phyloP scores from a whole-genome alignment of 2,329 filamentous ascomycete species.

The Colletotrichum sp. region DNA sequence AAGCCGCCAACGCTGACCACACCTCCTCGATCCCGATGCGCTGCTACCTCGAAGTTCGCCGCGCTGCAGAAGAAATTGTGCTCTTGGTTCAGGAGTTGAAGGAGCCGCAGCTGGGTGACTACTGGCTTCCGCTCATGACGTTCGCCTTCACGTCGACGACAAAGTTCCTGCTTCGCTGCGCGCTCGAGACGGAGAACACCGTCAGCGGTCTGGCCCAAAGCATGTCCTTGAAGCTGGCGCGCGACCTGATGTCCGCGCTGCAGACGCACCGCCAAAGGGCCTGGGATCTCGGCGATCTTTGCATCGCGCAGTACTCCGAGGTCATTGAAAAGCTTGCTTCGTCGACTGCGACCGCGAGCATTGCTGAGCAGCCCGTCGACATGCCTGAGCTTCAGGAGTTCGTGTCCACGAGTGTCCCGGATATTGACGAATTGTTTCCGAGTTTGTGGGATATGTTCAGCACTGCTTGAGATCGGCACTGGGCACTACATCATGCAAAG shows the following conservation, averaged over 20 bases:
- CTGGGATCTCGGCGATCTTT: constrained; percentile 59
- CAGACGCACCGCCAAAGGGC: constrained; percentile 39
- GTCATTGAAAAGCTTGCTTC: constrained; percentile 49
- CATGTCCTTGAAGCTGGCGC: constrained; percentile 46
- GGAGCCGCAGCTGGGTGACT: constrained; percentile 48
- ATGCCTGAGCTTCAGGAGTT: constrained; percentile 17
- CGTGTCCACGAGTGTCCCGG: constrained; percentile 13
- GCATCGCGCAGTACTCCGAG: constrained; percentile 51
- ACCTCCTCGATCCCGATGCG: constrained; percentile 23
- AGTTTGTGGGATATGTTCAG: constrained; percentile 19
- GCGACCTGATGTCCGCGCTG: constrained; percentile 44
- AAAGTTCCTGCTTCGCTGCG: constrained; percentile 55
- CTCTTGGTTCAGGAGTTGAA: constrained; percentile 51
- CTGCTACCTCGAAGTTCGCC: constrained; percentile 44
- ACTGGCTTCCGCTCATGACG: constrained; percentile 54
- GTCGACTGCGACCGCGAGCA: constrained; percentile 19
- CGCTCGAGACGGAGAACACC: constrained; percentile 46
- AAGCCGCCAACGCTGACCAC: constrained; percentile 21
- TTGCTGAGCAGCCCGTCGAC: constrained; percentile 5
- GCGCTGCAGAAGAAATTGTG: constrained; percentile 54
- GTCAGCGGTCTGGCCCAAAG: constrained; percentile 38
- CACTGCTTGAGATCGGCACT: background rate
- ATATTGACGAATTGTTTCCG: constrained; percentile 18
- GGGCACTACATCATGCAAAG: background rate
- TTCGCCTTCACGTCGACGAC: constrained; percentile 55